Evolutionary conservation across 495 filamentous ascomycete species (phyloP).

Genomic region (Viridothelium virens): DNA sequence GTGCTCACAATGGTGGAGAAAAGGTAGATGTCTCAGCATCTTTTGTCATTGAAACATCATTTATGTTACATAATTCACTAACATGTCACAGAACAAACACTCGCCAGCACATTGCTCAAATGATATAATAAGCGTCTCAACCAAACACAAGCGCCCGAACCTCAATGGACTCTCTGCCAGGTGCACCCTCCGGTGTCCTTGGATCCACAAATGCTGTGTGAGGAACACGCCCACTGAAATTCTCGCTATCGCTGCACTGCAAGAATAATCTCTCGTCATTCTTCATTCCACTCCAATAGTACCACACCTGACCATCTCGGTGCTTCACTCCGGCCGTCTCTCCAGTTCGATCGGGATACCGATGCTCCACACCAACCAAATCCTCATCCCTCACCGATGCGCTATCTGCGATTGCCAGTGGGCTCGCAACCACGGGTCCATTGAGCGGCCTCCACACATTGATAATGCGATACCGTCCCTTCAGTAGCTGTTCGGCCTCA

Average conservation of each 20-base stretch:
- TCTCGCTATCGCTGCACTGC: constrained; percentile 71
- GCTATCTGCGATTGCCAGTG: constrained; percentile 64
- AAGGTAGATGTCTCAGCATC: too few species aligned
- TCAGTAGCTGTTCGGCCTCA: constrained; percentile 50
- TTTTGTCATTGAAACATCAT: neutral
- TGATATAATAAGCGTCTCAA: constrained; percentile 23
- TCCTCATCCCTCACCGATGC: constrained; percentile 53
- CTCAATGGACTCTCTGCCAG: constrained; percentile 68
- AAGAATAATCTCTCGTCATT: constrained; percentile 67
- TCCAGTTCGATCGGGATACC: constrained; percentile 64
- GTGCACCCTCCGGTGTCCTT: constrained; percentile 45
- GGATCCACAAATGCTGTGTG: constrained; percentile 78
- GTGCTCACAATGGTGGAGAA: too few species aligned
- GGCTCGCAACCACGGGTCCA: constrained; percentile 58
- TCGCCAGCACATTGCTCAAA: constrained; percentile 13
- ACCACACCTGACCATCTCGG: constrained; percentile 56
- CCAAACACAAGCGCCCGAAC: constrained; percentile 81
- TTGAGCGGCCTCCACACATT: constrained; percentile 84
- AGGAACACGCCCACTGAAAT: constrained; percentile 57
- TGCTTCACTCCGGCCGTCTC: constrained; percentile 68
- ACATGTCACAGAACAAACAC: neutral
- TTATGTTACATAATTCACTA: constrained; percentile 1
- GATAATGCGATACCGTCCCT: constrained; percentile 66
- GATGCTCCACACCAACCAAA: constrained; percentile 63
- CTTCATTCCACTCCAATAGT: constrained; percentile 72